Evolutionary conservation across 345 rosid genomes (phyloP), one percentile per base, ranked within the genome.

Genomic region (Limnanthes douglasii): DNA sequence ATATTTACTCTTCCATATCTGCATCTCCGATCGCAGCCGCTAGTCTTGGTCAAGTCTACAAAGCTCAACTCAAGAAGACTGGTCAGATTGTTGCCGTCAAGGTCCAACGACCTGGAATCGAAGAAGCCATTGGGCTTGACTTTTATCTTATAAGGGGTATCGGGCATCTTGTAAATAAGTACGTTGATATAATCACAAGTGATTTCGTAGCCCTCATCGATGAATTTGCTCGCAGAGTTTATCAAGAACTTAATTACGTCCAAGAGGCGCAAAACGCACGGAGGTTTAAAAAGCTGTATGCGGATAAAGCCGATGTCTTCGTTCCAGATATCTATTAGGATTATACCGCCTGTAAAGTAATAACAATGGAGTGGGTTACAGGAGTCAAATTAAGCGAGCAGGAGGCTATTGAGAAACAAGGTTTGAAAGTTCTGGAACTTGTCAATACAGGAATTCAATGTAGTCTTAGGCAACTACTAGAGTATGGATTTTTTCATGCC

Each of bases 321-420:
- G 98, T 90, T 12, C 98, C 98, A 13, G 98, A 90, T 74, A 84
- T 90, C 46, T 90, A 58, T 55, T 90, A 95, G 98, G 86, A 83
- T 49, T 84, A 77, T 60, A 83, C 98, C 0, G 68, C 92, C 67
- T 67, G 77, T 37, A 79, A 90, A 54, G 92, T 90, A 25, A 52
- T 90, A 50, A 83, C 95, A 0, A 90, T 90, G 95, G 98, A 90
- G 21, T 90, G 98, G 98, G 86, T 90, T 15, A 68, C 76, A 20
- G 98, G 98, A 21, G 92, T 86, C 20, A 90, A 90, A 49, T 51
- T 90, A 21, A 90, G 68, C 43, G 92, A 90, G 43, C 95, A 79
- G 51, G 79, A 40, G 17, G 95, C 94, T 19, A 84, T 90, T 24
- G 98, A 90, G 64, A 68, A 57, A 28, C 98, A 90, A 44, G 98